These are phyloP conservation scores for Termitomyces sp. DNA, from an alignment of 768 basidiomycete genomes.

Conservation along the genomic window DNA sequence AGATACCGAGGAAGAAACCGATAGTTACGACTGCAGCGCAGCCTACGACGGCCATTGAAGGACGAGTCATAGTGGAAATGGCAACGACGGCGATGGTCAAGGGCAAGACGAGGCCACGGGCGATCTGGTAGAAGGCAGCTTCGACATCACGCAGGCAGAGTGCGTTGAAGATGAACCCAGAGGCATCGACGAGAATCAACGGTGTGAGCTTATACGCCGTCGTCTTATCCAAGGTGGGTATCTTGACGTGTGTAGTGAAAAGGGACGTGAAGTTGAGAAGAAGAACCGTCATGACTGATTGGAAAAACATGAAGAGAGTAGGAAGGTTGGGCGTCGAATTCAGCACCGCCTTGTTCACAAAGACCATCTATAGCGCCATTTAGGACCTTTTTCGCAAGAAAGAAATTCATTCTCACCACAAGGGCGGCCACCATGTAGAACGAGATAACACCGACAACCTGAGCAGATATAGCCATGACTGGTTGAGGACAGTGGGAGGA, in stretches of 20 bases:
- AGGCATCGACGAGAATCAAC: slow-evolving; percentile 30
- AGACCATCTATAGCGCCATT: slow-evolving; percentile 48
- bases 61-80: slow-evolving; percentile 51
- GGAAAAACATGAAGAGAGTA: slow-evolving; percentile 24
- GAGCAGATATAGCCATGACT: slow-evolving; percentile 16
- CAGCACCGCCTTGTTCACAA: slow-evolving; percentile 43
- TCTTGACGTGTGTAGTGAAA: slow-evolving; percentile 20
- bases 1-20: slow-evolving; percentile 65
- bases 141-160: slow-evolving; percentile 46
- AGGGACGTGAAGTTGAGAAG: slow-evolving; percentile 18
- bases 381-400: not conserved
- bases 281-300: slow-evolving; percentile 22
- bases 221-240: slow-evolving; percentile 14
- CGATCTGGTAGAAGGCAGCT: slow-evolving; percentile 76
- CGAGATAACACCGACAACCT: slow-evolving; percentile 34
- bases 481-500: not conserved
- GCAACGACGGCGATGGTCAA: slow-evolving; percentile 71
- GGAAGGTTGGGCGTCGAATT: slow-evolving; percentile 24
- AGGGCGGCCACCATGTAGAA: slow-evolving; percentile 70
- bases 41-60: slow-evolving; percentile 52
- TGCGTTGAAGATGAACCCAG: slow-evolving; percentile 25
- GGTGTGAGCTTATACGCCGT: slow-evolving; percentile 18
- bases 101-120: slow-evolving; percentile 73
- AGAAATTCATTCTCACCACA: slow-evolving; percentile 39
- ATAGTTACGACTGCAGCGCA: slow-evolving; percentile 68